A percentile compares a stretch with the other conserved stretches of the same genome.
Conservation (phyloP, 2,329 filamentous ascomycete genomes). For the Ascochyta fabae region DNA sequence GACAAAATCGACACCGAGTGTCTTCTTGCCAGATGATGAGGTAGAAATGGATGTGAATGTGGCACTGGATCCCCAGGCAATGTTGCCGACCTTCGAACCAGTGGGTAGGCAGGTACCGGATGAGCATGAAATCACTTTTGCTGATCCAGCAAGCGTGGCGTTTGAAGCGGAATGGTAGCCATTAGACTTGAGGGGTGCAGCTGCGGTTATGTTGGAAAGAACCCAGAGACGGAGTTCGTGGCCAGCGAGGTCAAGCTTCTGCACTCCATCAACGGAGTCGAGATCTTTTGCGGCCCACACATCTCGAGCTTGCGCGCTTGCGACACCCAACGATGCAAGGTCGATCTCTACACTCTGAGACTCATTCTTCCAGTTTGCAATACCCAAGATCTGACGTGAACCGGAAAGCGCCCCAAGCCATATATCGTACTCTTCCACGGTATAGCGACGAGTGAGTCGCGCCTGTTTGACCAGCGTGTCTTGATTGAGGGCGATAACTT, state of each 20-base stretch:
- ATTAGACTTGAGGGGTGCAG: conserved; percentile 17
- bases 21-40: conserved; percentile 32
- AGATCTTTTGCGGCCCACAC: conserved; percentile 43
- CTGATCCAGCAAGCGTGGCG: conserved; percentile 41
- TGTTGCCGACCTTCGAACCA: conserved; percentile 42
- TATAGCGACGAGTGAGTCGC: conserved; percentile 53
- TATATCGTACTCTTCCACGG: conserved; percentile 48
- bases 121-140: conserved; percentile 33
- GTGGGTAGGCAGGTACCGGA: conserved; percentile 37
- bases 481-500: conserved; percentile 65
- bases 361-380: conserved; percentile 49
- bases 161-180: conserved; percentile 43
- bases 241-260: conserved; percentile 26
- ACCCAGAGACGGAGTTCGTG: conserved; percentile 44
- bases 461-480: conserved; percentile 61
- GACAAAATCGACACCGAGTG: conserved; percentile 50
- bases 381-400: conserved; percentile 43
- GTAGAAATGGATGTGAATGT: conserved; percentile 39
- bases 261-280: conserved; percentile 23
- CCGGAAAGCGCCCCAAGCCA: conserved; percentile 48
- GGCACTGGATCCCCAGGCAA: conserved; percentile 34
- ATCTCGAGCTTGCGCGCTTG: conserved; percentile 44
- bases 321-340: conserved; percentile 40
- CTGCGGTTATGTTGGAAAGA: conserved; percentile 41
- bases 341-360: conserved; percentile 41